phyloP scores from a whole-genome alignment of 441 rosid genomes.

The Eruca vesicaria region DNA sequence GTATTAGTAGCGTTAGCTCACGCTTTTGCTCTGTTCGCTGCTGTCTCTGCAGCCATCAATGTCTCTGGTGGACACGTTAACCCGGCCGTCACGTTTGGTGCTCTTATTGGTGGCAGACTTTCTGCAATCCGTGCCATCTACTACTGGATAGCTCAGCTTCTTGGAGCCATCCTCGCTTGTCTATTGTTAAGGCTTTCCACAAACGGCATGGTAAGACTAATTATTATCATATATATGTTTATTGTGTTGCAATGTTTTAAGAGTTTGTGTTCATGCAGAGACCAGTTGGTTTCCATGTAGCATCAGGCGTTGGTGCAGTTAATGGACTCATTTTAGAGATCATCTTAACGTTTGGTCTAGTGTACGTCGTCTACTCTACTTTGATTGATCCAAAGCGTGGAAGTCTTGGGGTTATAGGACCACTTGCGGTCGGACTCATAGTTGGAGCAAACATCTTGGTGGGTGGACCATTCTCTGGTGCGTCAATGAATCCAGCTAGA shows the following conservation, averaged over 20 bases:
- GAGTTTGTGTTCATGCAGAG: conserved; percentile 45
- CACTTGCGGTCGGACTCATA: conserved; percentile 64
- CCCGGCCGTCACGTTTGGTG: conserved; percentile 77
- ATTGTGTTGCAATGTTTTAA: not conserved
- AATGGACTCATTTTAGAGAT: conserved; percentile 60
- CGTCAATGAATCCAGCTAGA: conserved; percentile 80
- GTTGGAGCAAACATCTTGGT: conserved; percentile 73
- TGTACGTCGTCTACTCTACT: conserved; percentile 65
- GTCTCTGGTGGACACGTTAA: conserved; percentile 77
- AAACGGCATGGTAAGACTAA: conserved; percentile 42
- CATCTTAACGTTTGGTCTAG: conserved; percentile 59
- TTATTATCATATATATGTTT: not conserved
- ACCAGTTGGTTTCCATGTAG: conserved; percentile 59
- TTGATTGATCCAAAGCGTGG: conserved; percentile 79
- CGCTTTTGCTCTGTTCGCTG: conserved; percentile 65
- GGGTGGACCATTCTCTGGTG: conserved; percentile 82
- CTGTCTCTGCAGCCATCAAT: conserved; percentile 63
- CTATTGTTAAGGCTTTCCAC: conserved; percentile 63
- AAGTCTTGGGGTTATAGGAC: conserved; percentile 67
- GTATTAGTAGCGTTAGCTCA: conserved; percentile 71
- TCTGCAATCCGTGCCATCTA: conserved; percentile 47
- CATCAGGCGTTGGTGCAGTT: conserved; percentile 52
- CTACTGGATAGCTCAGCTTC: conserved; percentile 60
- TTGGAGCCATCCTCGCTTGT: conserved; percentile 54
- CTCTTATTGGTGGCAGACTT: conserved; percentile 71